phyloP scores from a whole-genome alignment of 805 yeast genomes.

The Suhomyces sp. region DNA sequence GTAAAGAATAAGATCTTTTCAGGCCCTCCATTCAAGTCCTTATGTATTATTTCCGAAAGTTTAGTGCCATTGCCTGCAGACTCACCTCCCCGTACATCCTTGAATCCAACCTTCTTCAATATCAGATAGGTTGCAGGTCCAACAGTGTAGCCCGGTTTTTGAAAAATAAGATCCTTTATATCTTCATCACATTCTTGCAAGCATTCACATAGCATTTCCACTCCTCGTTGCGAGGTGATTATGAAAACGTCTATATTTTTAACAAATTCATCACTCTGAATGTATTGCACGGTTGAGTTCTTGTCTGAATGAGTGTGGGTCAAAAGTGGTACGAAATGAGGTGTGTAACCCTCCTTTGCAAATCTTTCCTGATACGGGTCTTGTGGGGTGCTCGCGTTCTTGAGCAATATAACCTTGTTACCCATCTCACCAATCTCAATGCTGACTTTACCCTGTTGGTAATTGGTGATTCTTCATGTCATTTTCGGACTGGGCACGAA shows the following conservation, averaged over 20 bases:
- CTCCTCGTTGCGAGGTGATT: conserved; percentile 89
- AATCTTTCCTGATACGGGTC: conserved; percentile 63
- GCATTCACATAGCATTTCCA: conserved; percentile 63
- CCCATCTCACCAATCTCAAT: background rate
- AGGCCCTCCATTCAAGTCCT: conserved; percentile 24
- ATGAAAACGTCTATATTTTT: conserved; percentile 51
- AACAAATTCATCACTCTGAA: conserved; percentile 44
- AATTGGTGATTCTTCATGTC: background rate
- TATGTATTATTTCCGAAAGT: conserved; percentile 60
- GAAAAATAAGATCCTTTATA: conserved; percentile 27
- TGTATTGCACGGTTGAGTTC: conserved; percentile 38
- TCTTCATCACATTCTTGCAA: conserved; percentile 26
- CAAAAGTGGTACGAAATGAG: conserved; percentile 70
- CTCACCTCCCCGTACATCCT: conserved; percentile 64
- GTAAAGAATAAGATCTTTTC: conserved; percentile 65
- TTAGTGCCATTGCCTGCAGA: conserved; percentile 78
- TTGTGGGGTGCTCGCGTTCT: conserved; percentile 64
- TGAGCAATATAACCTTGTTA: conserved; percentile 49
- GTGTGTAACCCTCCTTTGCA: conserved; percentile 29
- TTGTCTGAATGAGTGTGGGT: conserved; percentile 59
- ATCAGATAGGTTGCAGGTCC: conserved; percentile 83
- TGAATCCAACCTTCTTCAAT: conserved; percentile 60
- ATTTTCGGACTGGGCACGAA: background rate
- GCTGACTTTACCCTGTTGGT: background rate
- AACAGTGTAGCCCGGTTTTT: conserved; percentile 72